These are phyloP conservation scores for Cyclospora cayetanensis DNA, from an alignment of 169 alveolate genomes.

Conservation along the genomic window DNA sequence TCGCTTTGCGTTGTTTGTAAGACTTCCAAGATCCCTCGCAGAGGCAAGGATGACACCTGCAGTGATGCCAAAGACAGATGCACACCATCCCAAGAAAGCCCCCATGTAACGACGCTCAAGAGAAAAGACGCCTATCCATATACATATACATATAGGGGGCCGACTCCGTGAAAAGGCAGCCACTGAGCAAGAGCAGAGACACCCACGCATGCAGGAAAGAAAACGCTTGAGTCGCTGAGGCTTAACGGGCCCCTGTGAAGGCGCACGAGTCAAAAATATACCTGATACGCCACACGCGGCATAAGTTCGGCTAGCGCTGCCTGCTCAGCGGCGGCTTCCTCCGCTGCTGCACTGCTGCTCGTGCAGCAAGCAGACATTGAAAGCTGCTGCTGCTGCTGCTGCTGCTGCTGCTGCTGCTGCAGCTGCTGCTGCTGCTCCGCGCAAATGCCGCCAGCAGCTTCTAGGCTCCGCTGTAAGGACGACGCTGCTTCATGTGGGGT, in stretches of 20 bases:
- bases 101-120: too few species aligned
- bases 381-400: conserved; percentile 12
- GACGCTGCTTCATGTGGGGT: not conserved
- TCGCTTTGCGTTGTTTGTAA: not conserved
- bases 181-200: too few species aligned
- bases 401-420: not conserved
- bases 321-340: not conserved
- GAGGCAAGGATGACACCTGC: conserved; percentile 17
- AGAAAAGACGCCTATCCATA: too few species aligned
- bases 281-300: conserved; percentile 38
- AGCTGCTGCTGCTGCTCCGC: conserved; percentile 20
- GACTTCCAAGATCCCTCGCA: not conserved
- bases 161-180: too few species aligned
- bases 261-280: too few species aligned
- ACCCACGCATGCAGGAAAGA: too few species aligned
- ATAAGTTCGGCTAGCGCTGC: not conserved
- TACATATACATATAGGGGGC: too few species aligned
- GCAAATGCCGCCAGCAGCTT: not conserved
- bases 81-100: too few species aligned
- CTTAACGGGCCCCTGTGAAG: too few species aligned
- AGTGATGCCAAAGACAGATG: too few species aligned
- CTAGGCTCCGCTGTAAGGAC: not conserved
- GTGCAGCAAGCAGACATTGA: too few species aligned
- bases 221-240: too few species aligned
- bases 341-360: conserved; percentile 13